phyloP scores from a whole-genome alignment of 495 filamentous ascomycete species.

The Pseudoneurospora amorphoporcata region DNA sequence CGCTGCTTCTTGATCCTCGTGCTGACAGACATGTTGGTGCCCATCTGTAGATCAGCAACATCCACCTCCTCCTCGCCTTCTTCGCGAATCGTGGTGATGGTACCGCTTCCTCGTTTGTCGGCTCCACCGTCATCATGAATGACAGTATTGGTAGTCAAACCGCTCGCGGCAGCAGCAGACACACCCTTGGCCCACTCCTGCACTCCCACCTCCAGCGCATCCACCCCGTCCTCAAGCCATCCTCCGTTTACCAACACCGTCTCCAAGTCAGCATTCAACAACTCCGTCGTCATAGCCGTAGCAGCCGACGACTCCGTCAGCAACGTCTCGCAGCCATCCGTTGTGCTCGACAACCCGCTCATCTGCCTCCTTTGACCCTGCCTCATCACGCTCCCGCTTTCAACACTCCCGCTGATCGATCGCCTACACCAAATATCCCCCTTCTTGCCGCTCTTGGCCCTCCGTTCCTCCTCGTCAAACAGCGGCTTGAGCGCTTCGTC shows the following conservation, averaged over 20 bases:
- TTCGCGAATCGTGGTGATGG: constrained; percentile 11
- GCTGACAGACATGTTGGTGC: constrained; percentile 29
- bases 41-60: constrained; percentile 6
- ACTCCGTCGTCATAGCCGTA: constrained; percentile 27
- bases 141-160: neutral
- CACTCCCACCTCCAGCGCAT: constrained; percentile 20
- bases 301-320: constrained; percentile 32
- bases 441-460: constrained; percentile 5
- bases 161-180: constrained; percentile 29
- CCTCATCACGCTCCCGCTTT: constrained; percentile 7
- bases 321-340: constrained; percentile 14
- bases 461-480: constrained; percentile 20
- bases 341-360: neutral
- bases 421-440: constrained; percentile 32
- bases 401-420: constrained; percentile 13
- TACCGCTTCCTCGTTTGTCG: neutral
- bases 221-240: constrained; percentile 22
- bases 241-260: constrained; percentile 21
- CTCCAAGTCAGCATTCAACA: constrained; percentile 33
- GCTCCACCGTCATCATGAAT: constrained; percentile 18
- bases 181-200: constrained; percentile 42
- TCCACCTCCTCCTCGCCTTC: constrained; percentile 6
- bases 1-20: constrained; percentile 41
- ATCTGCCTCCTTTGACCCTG: neutral
- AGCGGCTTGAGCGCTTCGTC: constrained; percentile 64